These are phyloP conservation scores for Fusarium secorum DNA, from an alignment of 2,329 filamentous ascomycete genomes.

Conservation along the genomic window DNA sequence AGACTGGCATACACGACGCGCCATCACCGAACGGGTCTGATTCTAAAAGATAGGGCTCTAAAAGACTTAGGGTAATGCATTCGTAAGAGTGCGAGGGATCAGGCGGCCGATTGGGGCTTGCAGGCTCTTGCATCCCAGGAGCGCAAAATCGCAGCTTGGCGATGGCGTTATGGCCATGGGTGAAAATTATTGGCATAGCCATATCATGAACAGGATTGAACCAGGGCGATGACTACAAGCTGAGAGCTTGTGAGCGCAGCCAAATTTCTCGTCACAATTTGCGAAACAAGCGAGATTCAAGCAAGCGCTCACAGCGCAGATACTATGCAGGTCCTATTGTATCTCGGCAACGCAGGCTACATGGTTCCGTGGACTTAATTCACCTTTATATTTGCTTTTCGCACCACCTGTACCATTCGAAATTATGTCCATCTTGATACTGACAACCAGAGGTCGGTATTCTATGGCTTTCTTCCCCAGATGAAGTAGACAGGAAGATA, in stretches of 20 bases:
- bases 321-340: not conserved
- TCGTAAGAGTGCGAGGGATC: not conserved
- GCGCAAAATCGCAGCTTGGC: not conserved
- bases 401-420: rapidly evolving
- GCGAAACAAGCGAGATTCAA: not conserved
- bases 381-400: not conserved
- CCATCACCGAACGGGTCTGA: not conserved
- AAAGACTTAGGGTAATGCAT: not conserved
- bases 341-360: too few relatives aligned
- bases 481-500: slow-evolving; percentile 27
- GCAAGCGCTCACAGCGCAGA: not conserved
- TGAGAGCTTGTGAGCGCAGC: not conserved
- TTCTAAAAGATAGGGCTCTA: not conserved
- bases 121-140: not conserved
- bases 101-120: not conserved
- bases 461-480: slow-evolving; percentile 19
- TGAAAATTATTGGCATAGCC: not conserved
- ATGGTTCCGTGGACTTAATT: not conserved
- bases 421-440: rapidly evolving
- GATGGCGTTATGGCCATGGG: not conserved
- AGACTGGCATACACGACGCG: not conserved
- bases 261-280: not conserved
- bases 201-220: not conserved
- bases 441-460: not conserved
- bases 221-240: not conserved